Percentiles rank a stretch among this genome's conserved stretches.
phyloP scores from a whole-genome alignment of 805 yeast species.

The Starmera quercuum region DNA sequence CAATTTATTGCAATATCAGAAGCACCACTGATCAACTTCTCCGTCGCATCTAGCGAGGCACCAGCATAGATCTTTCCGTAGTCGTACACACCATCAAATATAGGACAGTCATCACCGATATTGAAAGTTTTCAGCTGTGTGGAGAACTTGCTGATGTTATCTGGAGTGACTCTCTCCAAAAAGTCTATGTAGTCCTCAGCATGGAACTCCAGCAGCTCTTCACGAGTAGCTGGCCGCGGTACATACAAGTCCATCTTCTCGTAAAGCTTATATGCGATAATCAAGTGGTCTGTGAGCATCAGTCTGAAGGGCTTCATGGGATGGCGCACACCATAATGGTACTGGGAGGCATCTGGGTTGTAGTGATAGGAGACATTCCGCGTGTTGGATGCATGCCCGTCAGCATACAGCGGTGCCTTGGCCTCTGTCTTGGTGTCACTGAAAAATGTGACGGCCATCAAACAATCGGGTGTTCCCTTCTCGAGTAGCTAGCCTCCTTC shows the following conservation, averaged over 20 bases:
- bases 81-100: constrained; percentile 91
- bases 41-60: constrained; percentile 88
- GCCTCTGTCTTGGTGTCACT: constrained; percentile 33
- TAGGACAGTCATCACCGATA: constrained; percentile 92
- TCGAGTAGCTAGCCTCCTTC: no score
- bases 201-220: constrained; percentile 78
- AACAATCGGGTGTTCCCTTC: no score
- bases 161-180: constrained; percentile 70
- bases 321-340: constrained; percentile 87
- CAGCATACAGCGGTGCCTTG: constrained; percentile 39
- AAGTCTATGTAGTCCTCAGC: constrained; percentile 81
- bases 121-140: constrained; percentile 63
- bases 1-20: constrained; percentile 93
- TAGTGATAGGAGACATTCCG: constrained; percentile 81
- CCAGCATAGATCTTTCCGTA: constrained; percentile 87
- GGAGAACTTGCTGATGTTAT: constrained; percentile 48
- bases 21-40: constrained; percentile 76
- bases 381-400: constrained; percentile 31
- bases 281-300: constrained; percentile 89
- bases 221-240: constrained; percentile 75
- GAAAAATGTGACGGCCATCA: constrained; percentile 25
- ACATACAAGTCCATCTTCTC: constrained; percentile 85
- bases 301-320: constrained; percentile 98
- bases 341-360: constrained; percentile 71
- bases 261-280: constrained; percentile 75